Conservation (phyloP, 192 early-diverging fungal genomes). For the Backusella tarrabulga region DNA sequence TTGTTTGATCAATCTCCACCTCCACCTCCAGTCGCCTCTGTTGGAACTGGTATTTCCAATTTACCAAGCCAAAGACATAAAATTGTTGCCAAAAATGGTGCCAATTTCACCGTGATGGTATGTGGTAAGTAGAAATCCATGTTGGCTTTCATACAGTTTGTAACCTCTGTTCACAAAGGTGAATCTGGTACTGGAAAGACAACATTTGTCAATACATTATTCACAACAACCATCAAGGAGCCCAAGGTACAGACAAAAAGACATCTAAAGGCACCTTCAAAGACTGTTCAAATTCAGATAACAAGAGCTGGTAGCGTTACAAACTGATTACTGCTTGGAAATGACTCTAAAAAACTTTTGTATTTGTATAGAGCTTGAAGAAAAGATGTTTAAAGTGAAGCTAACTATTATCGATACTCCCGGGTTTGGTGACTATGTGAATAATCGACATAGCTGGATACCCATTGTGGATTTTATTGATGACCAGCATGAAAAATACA, state of each 20-base stretch:
- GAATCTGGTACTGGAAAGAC: constrained; percentile 96
- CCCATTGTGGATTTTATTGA: constrained; percentile 95
- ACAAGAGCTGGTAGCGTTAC: constrained; percentile 79
- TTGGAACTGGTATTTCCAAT: constrained; percentile 82
- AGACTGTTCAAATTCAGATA: constrained; percentile 97
- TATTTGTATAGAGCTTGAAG: constrained; percentile 76
- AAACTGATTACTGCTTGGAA: too few relatives aligned
- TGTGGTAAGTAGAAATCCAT: constrained; percentile 62
- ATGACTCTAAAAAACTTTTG: too few relatives aligned
- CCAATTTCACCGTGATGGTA: constrained; percentile 96
- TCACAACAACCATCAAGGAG: constrained; percentile 68
- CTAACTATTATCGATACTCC: constrained; percentile 96
- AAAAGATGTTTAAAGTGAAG: constrained; percentile 91
- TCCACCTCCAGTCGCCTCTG: constrained; percentile 15
- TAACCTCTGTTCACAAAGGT: constrained; percentile 44
- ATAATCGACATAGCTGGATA: constrained; percentile 95
- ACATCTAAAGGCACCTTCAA: constrained; percentile 87
- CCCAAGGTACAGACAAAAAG: constrained; percentile 48
- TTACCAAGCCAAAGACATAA: constrained; percentile 91
- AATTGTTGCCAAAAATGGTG: constrained; percentile 89
- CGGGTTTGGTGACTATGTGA: constrained; percentile 98
- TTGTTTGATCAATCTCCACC: not conserved
- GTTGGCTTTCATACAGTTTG: too few relatives aligned
- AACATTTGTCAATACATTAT: constrained; percentile 97
- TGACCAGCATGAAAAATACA: constrained; percentile 88